Evolutionary conservation across 2,329 filamentous ascomycete genomes (phyloP).

Genomic region (Alternaria triticina): DNA sequence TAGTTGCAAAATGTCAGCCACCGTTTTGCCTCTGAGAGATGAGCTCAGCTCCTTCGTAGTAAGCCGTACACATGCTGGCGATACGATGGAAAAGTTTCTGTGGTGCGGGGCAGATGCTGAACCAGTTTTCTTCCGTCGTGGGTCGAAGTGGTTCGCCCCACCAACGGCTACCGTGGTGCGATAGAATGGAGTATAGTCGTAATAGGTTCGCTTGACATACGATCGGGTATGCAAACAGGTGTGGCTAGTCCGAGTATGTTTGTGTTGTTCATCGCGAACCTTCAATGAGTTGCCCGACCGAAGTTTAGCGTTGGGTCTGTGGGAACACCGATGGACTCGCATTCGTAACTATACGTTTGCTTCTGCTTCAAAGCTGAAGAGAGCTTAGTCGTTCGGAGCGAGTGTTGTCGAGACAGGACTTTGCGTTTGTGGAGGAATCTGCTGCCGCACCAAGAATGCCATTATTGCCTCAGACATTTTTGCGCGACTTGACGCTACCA

Average conservation of each 20-base stretch:
- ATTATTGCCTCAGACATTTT: not conserved
- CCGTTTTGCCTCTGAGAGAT: not conserved
- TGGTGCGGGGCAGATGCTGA: not conserved
- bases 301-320: not conserved
- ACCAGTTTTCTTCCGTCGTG: not conserved
- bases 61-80: not conserved
- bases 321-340: too few relatives aligned
- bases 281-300: not conserved
- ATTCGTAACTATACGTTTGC: not conserved
- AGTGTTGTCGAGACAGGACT: not conserved
- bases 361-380: not conserved
- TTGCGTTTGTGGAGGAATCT: not conserved
- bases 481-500: not conserved
- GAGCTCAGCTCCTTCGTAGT: not conserved
- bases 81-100: not conserved
- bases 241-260: not conserved
- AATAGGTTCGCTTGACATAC: not conserved
- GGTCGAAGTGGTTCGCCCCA: not conserved
- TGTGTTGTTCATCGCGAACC: not conserved
- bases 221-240: not conserved
- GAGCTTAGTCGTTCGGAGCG: not conserved
- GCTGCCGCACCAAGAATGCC: not conserved
- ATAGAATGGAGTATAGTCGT: not conserved
- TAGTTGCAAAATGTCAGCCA: not conserved
- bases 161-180: not conserved